Evolutionary conservation across 176 grass and related monocot species (phyloP).

Genomic region (Tuctoria greenei): DNA sequence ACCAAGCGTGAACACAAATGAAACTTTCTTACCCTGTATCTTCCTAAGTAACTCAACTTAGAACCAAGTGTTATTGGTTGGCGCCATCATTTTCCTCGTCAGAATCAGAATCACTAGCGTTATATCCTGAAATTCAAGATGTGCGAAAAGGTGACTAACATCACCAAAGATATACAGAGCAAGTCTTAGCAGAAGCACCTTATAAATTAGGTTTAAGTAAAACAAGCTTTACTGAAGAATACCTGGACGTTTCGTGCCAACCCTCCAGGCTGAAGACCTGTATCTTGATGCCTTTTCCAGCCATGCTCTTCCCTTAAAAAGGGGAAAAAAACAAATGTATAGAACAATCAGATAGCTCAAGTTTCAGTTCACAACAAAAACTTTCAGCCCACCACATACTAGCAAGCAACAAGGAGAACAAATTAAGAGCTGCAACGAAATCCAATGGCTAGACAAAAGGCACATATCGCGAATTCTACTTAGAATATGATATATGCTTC

Average conservation of each 20-base stretch:
- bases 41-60: constrained; percentile 32
- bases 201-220: background rate
- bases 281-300: constrained; percentile 48
- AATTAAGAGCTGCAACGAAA: background rate
- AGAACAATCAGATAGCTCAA: constrained; percentile 2
- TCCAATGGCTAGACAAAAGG: background rate
- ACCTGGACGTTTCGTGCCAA: constrained; percentile 57
- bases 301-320: constrained; percentile 50
- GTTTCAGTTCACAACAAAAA: background rate
- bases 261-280: constrained; percentile 45
- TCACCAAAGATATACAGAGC: background rate
- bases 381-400: background rate
- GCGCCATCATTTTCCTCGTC: constrained; percentile 35
- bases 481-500: background rate
- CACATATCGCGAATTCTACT: background rate
- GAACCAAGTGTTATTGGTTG: constrained; percentile 33
- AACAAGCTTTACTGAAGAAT: constrained; percentile 6
- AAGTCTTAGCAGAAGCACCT: background rate
- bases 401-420: background rate
- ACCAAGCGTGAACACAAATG: background rate
- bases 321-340: background rate
- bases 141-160: background rate
- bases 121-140: constrained; percentile 44
- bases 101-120: constrained; percentile 58
- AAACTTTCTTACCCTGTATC: constrained; percentile 40